Base-by-base conservation (phyloP, 2,329 filamentous ascomycete genomes). In the Cytospora piceae region DNA sequence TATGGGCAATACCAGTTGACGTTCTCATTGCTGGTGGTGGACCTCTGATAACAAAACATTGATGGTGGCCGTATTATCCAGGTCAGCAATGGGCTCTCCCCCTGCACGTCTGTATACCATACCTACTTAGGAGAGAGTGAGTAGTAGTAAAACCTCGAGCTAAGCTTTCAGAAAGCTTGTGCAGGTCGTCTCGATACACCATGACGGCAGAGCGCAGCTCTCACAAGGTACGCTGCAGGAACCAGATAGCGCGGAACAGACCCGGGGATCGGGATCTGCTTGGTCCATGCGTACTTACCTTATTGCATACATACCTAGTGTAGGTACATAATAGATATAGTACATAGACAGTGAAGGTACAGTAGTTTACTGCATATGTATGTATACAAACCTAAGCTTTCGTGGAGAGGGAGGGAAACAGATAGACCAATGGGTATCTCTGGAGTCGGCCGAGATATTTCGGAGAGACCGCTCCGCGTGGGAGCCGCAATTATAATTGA, bases 181-280 rank as follows among this genome's bases (percentile, higher is more conserved):
- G n/a, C 9, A 12, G 46, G 4, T 24, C 34, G 24, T 52, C 24
- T 39, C 54, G 24, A n/a, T 20, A 39, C 24, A 29, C 22, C 37
- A 42, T 27, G 34, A 60, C 49, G 56, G 27, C 31, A 60, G 22
- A 22, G 32, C 42, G 62, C 62, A 64, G 62, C 51, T 64, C 56
- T 39, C 34, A 60, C 62, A 60, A 46, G 39, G 62, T 64, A 60
- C 32, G 49, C 56, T 55, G 62, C 62, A 60, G 62, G 56, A 60
- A 58, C 53, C 55, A 34, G 60, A 51, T 39, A 24, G 59, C 5
- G 37, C 31, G 24, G 52, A 15, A 17, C 32, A 29, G 29, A 32
- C 27, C 39, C 54, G 51, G 51, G 49, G 22, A 54, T 24, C 27
- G 58, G 15, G 37, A 34, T 42, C 42, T 49, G 60, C 49, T 34